Evolutionary conservation across 2,329 filamentous ascomycete genomes (phyloP).

Genomic region (Blastomyces gilchristii): DNA sequence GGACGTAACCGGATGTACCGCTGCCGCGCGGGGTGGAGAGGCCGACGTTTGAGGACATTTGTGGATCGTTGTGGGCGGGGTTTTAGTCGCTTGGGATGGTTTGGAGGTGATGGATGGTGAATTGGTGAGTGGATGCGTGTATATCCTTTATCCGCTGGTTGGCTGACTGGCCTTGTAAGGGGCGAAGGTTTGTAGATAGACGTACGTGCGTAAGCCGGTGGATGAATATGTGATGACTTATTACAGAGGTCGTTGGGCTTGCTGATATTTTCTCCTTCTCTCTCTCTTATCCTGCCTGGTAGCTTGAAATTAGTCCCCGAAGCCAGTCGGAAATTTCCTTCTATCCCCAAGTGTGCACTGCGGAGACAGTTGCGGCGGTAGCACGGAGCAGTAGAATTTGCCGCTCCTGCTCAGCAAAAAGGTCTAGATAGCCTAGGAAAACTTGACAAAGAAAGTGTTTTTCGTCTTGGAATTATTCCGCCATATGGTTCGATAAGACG

Average conservation of each 20-base stretch:
- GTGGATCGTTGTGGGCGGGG: slow-evolving; percentile 2
- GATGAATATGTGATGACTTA: not conserved
- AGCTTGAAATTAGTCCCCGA: no score
- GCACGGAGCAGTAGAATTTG: not conserved
- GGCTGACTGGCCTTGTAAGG: not conserved
- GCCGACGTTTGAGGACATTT: slow-evolving; percentile 94
- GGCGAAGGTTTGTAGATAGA: not conserved
- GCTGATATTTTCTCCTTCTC: not conserved
- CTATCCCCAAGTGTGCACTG: not conserved
- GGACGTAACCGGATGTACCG: slow-evolving; percentile 94
- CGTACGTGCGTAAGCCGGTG: not conserved
- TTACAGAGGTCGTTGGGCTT: not conserved
- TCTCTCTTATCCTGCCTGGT: not conserved
- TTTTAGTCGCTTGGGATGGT: not conserved
- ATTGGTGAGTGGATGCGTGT: not conserved
- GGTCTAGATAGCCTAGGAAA: not conserved
- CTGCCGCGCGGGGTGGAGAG: slow-evolving; percentile 88
- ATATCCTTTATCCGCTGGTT: not conserved
- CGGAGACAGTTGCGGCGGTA: not conserved
- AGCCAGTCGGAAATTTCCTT: not conserved
- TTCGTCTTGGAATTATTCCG: not conserved
- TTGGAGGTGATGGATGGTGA: not conserved
- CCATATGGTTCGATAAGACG: not conserved
- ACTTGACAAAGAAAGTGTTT: no score
- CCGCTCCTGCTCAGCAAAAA: not conserved